Evolutionary conservation across 495 filamentous ascomycete genomes (phyloP).

Genomic region (Peziza echinospora): DNA sequence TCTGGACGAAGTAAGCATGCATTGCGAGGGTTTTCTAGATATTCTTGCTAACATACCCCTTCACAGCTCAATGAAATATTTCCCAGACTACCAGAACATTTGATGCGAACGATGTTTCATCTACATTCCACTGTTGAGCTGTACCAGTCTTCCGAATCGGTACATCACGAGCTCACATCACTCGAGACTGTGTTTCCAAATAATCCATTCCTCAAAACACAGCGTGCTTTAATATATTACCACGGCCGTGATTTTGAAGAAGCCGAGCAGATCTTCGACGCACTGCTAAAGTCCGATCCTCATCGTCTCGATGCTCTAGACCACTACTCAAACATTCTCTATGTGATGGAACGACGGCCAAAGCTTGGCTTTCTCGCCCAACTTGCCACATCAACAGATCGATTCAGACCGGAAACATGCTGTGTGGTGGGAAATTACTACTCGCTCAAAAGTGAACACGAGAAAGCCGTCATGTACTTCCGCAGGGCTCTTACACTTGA

Average conservation of each 20-base stretch:
- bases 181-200: constrained; percentile 64
- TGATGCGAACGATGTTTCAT: constrained; percentile 85
- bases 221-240: constrained; percentile 69
- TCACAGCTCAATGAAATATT: constrained; percentile 34
- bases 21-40: neutral
- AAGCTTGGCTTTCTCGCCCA: constrained; percentile 85
- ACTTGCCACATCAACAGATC: constrained; percentile 69
- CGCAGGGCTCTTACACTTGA: constrained; percentile 88
- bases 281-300: constrained; percentile 57
- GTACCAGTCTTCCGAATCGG: constrained; percentile 56
- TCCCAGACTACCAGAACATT: constrained; percentile 55
- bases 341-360: constrained; percentile 67
- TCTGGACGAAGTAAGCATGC: constrained; percentile 54
- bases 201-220: constrained; percentile 73
- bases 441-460: constrained; percentile 74
- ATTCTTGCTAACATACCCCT: neutral
- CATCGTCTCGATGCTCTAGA: constrained; percentile 79
- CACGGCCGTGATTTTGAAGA: constrained; percentile 83
- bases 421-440: constrained; percentile 97
- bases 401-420: constrained; percentile 91
- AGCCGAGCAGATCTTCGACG: constrained; percentile 65
- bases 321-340: constrained; percentile 91
- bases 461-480: constrained; percentile 97
- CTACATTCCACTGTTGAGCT: constrained; percentile 75
- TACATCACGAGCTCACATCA: constrained; percentile 50